A percentile compares a stretch with the other conserved stretches of the same genome.
phyloP scores from a whole-genome alignment of 2,329 filamentous ascomycete species.

The Rutstroemia sp. region DNA sequence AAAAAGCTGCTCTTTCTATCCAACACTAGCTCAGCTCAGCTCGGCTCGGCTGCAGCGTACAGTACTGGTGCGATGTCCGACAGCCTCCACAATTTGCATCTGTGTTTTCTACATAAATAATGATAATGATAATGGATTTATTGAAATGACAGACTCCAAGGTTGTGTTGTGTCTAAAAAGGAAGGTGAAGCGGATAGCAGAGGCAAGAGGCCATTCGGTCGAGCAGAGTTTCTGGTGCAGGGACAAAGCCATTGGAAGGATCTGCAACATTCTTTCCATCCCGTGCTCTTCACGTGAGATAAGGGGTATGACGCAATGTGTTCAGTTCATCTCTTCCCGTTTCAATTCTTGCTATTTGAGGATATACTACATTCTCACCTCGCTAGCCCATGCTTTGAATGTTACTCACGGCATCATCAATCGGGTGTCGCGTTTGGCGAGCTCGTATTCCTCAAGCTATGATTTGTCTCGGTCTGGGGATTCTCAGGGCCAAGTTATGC shows the following conservation, averaged over 20 bases:
- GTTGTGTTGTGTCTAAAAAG: too few relatives aligned
- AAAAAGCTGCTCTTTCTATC: too few relatives aligned
- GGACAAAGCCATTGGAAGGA: neutral
- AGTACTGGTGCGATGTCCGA: too few relatives aligned
- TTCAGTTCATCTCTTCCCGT: neutral
- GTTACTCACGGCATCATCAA: neutral
- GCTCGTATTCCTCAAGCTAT: neutral
- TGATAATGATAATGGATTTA: too few relatives aligned
- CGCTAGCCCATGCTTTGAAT: neutral
- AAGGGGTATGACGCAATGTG: neutral
- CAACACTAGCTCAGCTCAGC: too few relatives aligned
- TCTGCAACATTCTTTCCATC: neutral
- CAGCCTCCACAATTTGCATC: too few relatives aligned
- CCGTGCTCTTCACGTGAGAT: neutral
- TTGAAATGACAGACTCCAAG: too few relatives aligned
- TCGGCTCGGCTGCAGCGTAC: too few relatives aligned
- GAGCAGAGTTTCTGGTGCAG: too few relatives aligned
- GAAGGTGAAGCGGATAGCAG: too few relatives aligned
- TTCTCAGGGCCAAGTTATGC: neutral
- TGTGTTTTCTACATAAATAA: too few relatives aligned
- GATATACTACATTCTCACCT: neutral
- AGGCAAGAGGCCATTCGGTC: too few relatives aligned
- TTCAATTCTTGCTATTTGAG: neutral
- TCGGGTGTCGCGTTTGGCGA: neutral
- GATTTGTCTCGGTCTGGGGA: neutral